Evolutionary conservation across 2,329 filamentous ascomycete species (phyloP).

Genomic region (Pyrenophora tritici-repentis): DNA sequence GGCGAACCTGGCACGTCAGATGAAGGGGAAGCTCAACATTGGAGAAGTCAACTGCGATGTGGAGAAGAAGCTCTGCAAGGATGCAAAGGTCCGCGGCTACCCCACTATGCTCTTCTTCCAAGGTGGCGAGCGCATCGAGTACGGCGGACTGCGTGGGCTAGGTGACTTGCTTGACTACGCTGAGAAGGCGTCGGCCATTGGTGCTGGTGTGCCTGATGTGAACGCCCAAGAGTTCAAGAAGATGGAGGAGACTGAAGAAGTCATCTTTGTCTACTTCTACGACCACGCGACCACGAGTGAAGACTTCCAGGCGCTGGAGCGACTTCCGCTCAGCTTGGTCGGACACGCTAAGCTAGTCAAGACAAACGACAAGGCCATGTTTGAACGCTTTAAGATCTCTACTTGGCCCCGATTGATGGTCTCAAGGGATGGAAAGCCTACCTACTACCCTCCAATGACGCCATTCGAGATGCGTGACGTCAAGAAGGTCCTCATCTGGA

Average conservation of each 20-base stretch:
- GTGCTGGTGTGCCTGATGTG: conserved; percentile 78
- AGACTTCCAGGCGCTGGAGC: conserved; percentile 87
- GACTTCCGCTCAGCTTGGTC: conserved; percentile 83
- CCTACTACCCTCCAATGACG: conserved; percentile 85
- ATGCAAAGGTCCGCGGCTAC: conserved; percentile 77
- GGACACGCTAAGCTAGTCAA: conserved; percentile 92
- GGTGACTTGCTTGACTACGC: conserved; percentile 89
- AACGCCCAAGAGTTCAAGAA: conserved; percentile 75
- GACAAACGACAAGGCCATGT: conserved; percentile 77
- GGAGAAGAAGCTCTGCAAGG: conserved; percentile 88
- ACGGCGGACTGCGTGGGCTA: conserved; percentile 86
- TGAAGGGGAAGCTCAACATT: conserved; percentile 87
- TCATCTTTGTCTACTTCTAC: conserved; percentile 97
- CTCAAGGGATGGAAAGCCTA: conserved; percentile 83
- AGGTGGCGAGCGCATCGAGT: conserved; percentile 89
- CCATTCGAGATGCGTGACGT: conserved; percentile 93
- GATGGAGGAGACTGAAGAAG: conserved; percentile 89
- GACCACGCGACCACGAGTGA: conserved; percentile 92
- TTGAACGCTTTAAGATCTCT: conserved; percentile 87
- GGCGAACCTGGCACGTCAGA: conserved; percentile 86
- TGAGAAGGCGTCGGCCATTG: conserved; percentile 80
- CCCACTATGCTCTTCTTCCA: conserved; percentile 94
- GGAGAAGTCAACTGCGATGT: conserved; percentile 95
- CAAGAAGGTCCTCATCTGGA: conserved; percentile 81
- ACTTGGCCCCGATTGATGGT: conserved; percentile 96